Evolutionary conservation across 2,329 filamentous ascomycete genomes (phyloP).

Genomic region (Cytospora piceicola): DNA sequence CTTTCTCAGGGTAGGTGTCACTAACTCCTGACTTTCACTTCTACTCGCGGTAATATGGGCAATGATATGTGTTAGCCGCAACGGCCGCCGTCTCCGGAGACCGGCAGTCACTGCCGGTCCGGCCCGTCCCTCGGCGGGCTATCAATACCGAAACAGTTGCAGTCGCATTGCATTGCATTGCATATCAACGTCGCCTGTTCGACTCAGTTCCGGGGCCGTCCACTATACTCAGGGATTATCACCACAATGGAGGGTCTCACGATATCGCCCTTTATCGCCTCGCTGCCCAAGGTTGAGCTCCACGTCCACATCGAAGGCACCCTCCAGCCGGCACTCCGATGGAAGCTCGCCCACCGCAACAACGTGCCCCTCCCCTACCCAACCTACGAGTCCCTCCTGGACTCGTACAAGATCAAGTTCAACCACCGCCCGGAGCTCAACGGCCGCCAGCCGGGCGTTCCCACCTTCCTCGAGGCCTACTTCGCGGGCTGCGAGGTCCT

Average conservation of each 20-base stretch:
- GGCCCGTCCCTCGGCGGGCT: neutral
- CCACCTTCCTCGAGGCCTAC: constrained; percentile 42
- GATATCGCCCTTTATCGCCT: neutral
- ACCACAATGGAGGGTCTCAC: neutral
- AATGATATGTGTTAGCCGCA: neutral
- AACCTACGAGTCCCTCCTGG: constrained; percentile 40
- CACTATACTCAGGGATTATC: neutral
- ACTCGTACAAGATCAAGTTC: constrained; percentile 41
- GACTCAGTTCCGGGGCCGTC: neutral
- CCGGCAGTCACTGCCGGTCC: neutral
- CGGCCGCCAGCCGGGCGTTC: constrained; percentile 38
- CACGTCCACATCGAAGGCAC: constrained; percentile 53
- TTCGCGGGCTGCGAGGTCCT: constrained; percentile 41
- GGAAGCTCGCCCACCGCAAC: constrained; percentile 47
- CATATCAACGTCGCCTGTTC: neutral
- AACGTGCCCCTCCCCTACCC: constrained; percentile 38
- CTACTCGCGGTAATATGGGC: too few species aligned
- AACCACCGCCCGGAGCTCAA: constrained; percentile 46
- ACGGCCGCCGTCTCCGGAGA: neutral
- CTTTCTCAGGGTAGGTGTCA: too few species aligned
- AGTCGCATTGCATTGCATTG: neutral
- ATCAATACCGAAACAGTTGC: neutral
- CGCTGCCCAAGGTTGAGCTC: constrained; percentile 50
- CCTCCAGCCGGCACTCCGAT: constrained; percentile 45
- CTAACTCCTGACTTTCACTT: too few species aligned